Evolutionary conservation across 768 basidiomycete genomes (phyloP), one percentile per base, ranked within the genome.

Genomic region (Daedaleopsis sinensis): DNA sequence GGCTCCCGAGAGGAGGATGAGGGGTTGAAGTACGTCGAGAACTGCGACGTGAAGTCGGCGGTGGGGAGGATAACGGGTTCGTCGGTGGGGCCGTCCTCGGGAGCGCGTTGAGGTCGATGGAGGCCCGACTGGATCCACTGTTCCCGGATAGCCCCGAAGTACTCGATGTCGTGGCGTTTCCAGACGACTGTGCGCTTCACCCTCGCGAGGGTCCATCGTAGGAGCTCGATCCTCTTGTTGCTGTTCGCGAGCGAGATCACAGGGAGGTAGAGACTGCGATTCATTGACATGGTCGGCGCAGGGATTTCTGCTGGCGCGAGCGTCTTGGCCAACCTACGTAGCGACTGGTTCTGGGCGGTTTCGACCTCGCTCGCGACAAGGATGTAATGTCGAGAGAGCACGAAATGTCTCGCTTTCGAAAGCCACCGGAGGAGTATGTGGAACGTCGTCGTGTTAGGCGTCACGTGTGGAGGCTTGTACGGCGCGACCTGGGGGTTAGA

Each of bases 401-500:
- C 74, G 5, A 77, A 69, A 67, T 90, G 78, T 16, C 79, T 74
- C 12, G 76, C 74, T 53, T 68, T 74, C 52, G 83, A 80, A 18
- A 90, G 57, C 68, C 89, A 78, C 64, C 84, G 83, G 11, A 93
- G 74, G 53, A 93, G 79, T 57, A 82, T 77, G 58, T 77, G 78
- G 73, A 85, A 91, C 15, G 88, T 86, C 1, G 84, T 86, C 19
- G 88, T 84, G 66, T 91, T 91, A 27, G 89, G 87, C 11, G 63
- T 52, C 9, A 85, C 86, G 62, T 78, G 74, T 4, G 79, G 78
- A 46, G 79, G 76, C 9, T 68, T 68, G 36, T 74, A 71, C 7
- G 77, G 74, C 60, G 66, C 74, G 63, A 49, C 81, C 72, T 32
- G 78, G 66, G 63, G 73, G 53, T 81, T 78, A 35, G 72, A 66